Percentiles rank a stretch among this genome's conserved stretches.
Evolutionary conservation across 306 rosid species (phyloP).

Genomic region (Mimosa bimucronata): DNA sequence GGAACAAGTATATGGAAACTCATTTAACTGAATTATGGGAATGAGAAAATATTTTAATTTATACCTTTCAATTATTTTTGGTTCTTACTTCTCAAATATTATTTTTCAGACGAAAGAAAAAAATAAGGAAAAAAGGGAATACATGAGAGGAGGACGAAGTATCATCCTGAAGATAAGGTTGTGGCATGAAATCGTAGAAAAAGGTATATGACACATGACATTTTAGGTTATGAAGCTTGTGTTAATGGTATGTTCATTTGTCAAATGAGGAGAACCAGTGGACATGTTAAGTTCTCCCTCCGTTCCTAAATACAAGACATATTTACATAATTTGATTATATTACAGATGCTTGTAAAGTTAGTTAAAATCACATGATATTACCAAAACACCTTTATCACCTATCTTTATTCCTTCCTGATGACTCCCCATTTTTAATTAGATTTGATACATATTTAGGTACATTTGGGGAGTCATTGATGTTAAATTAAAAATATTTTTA

Average conservation of each 20-base stretch:
- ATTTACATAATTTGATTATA: too few relatives aligned
- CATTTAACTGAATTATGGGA: neutral
- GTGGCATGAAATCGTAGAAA: neutral
- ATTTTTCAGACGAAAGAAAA: neutral
- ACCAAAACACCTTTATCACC: too few relatives aligned
- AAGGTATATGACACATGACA: neutral
- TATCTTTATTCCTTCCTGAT: too few relatives aligned
- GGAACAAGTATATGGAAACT: neutral
- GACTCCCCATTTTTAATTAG: too few relatives aligned
- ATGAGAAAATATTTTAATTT: neutral
- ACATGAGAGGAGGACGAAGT: neutral
- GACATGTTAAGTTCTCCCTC: too few relatives aligned
- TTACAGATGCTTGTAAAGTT: too few relatives aligned
- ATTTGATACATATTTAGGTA: too few relatives aligned
- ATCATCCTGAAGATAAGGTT: neutral
- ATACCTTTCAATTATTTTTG: neutral
- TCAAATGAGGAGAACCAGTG: conserved; percentile 77
- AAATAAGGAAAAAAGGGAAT: neutral
- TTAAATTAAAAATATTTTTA: too few relatives aligned
- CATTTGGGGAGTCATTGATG: too few relatives aligned
- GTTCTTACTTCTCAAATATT: neutral
- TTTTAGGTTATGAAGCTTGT: neutral
- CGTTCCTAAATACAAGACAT: too few relatives aligned
- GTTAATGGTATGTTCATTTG: conserved; percentile 69
- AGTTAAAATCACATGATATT: too few relatives aligned